phyloP scores from a whole-genome alignment of 257 asterid genomes.

The Ligustrum vulgare region DNA sequence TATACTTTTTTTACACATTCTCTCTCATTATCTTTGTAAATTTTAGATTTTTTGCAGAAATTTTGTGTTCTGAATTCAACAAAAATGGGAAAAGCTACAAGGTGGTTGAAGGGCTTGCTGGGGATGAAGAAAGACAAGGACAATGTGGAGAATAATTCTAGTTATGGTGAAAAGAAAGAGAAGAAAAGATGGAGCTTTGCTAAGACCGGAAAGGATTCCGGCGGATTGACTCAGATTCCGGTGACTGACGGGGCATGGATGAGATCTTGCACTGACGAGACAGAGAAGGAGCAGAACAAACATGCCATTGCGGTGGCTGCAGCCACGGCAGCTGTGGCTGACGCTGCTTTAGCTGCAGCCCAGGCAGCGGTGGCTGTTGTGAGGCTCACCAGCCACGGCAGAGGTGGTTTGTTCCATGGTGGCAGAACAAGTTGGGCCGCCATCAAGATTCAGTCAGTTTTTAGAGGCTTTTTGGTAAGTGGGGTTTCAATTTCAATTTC shows the following conservation, averaged over 20 bases:
- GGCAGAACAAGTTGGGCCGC: slow-evolving; percentile 68
- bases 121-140: slow-evolving; percentile 82
- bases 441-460: slow-evolving; percentile 69
- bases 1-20: slow-evolving; percentile 8
- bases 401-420: slow-evolving; percentile 42
- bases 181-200: slow-evolving; percentile 75
- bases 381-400: slow-evolving; percentile 74
- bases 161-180: slow-evolving; percentile 48
- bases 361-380: slow-evolving; percentile 96
- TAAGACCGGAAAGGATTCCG: slow-evolving; percentile 50
- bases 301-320: slow-evolving; percentile 93
- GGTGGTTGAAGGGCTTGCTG: slow-evolving; percentile 78
- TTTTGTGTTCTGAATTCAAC: slow-evolving; percentile 6
- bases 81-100: slow-evolving; percentile 82
- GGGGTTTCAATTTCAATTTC: slow-evolving; percentile 7
- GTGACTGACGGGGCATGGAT: slow-evolving; percentile 49
- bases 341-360: slow-evolving; percentile 95
- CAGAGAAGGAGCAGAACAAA: slow-evolving; percentile 68
- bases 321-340: slow-evolving; percentile 92
- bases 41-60: slow-evolving; percentile 15
- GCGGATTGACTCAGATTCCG: slow-evolving; percentile 28
- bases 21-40: slow-evolving; percentile 24
- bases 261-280: slow-evolving; percentile 54
- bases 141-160: slow-evolving; percentile 45
- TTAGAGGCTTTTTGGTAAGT: slow-evolving; percentile 85